Conservation (phyloP, 495 filamentous ascomycete genomes). For the Xylaria palmicola region DNA sequence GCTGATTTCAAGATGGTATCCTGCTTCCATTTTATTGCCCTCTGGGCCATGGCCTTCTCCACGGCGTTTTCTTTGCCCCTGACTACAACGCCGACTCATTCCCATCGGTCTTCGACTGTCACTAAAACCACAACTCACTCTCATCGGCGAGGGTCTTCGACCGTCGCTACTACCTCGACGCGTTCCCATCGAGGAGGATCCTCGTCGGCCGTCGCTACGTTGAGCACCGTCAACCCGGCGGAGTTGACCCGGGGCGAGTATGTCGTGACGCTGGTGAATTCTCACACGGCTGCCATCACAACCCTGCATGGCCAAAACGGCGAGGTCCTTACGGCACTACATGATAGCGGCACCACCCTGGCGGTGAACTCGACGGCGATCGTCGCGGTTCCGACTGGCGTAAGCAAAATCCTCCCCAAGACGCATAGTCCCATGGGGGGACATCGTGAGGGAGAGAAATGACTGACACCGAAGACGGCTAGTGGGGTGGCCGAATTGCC, state of each 20-base stretch:
- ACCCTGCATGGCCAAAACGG: conserved; percentile 20
- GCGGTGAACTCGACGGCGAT: conserved; percentile 10
- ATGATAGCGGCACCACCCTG: conserved; percentile 4
- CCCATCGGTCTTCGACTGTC: too few relatives aligned
- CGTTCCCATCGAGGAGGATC: too few relatives aligned
- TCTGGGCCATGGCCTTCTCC: too few relatives aligned
- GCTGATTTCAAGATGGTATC: too few relatives aligned
- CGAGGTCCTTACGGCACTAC: conserved; percentile 11
- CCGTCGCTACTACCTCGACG: too few relatives aligned
- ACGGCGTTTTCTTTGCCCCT: too few relatives aligned
- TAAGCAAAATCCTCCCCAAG: conserved; percentile 10
- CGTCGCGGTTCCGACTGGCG: conserved; percentile 22
- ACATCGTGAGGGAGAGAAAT: background rate
- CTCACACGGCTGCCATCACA: conserved; percentile 22
- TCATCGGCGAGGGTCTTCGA: too few relatives aligned
- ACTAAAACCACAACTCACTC: too few relatives aligned
- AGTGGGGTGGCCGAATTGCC: conserved; percentile 26
- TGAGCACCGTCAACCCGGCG: background rate
- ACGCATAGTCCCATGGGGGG: too few relatives aligned
- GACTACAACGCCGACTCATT: too few relatives aligned
- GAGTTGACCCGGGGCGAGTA: conserved; percentile 11
- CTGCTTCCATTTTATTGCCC: too few relatives aligned
- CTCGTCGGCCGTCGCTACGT: too few relatives aligned
- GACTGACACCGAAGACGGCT: background rate
- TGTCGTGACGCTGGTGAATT: conserved; percentile 25